These are phyloP conservation scores for Syzygium malaccense DNA, from an alignment of 441 rosid genomes.

Conservation along the genomic window DNA sequence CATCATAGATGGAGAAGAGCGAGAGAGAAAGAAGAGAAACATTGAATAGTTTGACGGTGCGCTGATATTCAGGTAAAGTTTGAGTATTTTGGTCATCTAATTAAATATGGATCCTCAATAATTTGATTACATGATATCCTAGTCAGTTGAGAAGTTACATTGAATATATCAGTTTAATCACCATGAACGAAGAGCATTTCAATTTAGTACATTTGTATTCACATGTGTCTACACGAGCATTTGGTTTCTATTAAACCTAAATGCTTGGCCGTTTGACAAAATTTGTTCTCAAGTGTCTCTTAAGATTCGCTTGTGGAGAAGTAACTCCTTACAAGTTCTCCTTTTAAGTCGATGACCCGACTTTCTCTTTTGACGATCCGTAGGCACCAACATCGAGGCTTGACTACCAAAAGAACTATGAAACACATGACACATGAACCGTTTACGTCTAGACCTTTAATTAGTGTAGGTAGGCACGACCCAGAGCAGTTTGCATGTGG, in stretches of 20 bases:
- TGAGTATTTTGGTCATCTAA: not conserved
- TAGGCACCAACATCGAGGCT: not conserved
- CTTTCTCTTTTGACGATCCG: not conserved
- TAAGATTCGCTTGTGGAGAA: not conserved
- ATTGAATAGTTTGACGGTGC: not conserved
- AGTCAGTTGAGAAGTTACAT: not conserved
- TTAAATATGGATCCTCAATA: not conserved
- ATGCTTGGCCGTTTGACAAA: not conserved
- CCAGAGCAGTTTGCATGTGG: not conserved
- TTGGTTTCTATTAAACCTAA: not conserved
- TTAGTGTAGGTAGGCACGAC: not conserved
- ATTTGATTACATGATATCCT: not conserved
- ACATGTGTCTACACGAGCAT: not conserved
- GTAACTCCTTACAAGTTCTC: not conserved
- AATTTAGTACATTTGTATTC: not conserved
- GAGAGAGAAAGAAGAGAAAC: not conserved
- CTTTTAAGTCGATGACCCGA: not conserved
- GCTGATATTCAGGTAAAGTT: not conserved
- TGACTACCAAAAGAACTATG: not conserved
- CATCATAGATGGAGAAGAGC: not conserved
- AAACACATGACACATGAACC: not conserved
- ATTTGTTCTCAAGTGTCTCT: not conserved
- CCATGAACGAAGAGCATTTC: not conserved
- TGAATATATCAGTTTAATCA: not conserved
- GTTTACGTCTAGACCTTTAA: not conserved